Conservation (phyloP, 768 basidiomycete genomes). For the Auricularia sp. region DNA sequence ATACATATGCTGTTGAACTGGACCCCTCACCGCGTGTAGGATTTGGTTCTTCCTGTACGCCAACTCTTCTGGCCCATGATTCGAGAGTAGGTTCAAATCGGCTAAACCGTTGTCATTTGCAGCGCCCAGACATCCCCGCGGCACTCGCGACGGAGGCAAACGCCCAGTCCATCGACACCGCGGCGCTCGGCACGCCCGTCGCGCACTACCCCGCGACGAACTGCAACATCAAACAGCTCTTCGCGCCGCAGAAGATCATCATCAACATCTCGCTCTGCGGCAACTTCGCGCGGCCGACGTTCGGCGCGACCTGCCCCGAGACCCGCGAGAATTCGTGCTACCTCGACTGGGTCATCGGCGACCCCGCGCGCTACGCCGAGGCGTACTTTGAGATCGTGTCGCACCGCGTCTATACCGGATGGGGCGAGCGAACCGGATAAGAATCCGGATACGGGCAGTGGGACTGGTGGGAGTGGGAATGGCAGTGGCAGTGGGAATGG, state of each 20-base stretch:
- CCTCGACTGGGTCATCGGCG: slow-evolving; percentile 1
- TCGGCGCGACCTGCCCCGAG: neutral
- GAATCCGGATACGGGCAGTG: neutral
- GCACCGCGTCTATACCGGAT: neutral
- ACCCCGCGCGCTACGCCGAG: neutral
- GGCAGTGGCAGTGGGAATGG: neutral
- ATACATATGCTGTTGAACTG: neutral
- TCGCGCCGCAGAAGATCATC: neutral
- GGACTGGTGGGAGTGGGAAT: neutral
- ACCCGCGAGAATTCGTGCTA: neutral
- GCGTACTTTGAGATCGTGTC: slow-evolving; percentile 1
- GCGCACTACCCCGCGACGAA: slow-evolving; percentile 55
- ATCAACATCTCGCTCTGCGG: slow-evolving; percentile 2
- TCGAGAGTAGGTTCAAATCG: too few species aligned
- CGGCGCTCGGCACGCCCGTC: slow-evolving; percentile 51
- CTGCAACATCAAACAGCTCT: neutral
- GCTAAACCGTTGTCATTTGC: too few species aligned
- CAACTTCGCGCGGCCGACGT: neutral
- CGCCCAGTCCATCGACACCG: slow-evolving; percentile 36
- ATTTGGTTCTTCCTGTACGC: neutral
- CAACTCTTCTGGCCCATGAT: too few species aligned
- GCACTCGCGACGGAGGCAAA: slow-evolving; percentile 39
- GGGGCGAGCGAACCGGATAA: neutral
- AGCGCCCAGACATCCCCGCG: slow-evolving; percentile 37
- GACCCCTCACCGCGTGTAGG: neutral